These are phyloP conservation scores for Umbelopsis vinacea DNA, from an alignment of 192 early-diverging fungal genomes.

Conservation along the genomic window DNA sequence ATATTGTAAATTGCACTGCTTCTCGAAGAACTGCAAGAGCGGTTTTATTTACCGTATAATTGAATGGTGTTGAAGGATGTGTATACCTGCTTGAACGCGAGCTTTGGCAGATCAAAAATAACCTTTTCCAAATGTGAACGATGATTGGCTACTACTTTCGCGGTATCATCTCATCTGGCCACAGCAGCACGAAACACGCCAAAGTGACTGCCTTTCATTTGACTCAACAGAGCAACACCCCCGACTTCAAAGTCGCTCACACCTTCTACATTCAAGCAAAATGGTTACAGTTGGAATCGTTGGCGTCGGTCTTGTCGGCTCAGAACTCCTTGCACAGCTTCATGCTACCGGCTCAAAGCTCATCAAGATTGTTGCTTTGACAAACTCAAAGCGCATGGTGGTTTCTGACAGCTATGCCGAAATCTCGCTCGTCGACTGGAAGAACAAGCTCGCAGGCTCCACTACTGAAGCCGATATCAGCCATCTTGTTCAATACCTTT, in stretches of 20 bases:
- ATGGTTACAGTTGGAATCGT: constrained; percentile 89
- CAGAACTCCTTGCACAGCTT: constrained; percentile 87
- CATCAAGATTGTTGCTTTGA: constrained; percentile 76
- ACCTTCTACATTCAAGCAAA: constrained; percentile 14
- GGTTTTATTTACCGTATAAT: no score
- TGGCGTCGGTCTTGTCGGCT: constrained; percentile 94
- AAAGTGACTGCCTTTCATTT: constrained; percentile 1
- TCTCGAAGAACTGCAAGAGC: no score
- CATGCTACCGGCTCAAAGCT: constrained; percentile 54
- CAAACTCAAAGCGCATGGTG: constrained; percentile 76
- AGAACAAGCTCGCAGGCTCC: constrained; percentile 45
- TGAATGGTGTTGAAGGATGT: no score
- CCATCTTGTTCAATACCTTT: constrained; percentile 60
- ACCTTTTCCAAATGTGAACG: no score
- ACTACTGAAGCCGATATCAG: constrained; percentile 51
- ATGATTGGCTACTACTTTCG: neutral
- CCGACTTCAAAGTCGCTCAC: neutral
- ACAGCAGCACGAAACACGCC: neutral
- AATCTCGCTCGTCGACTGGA: constrained; percentile 54
- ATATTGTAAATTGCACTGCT: no score
- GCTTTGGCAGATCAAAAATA: no score
- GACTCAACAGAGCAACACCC: neutral
- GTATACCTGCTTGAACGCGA: no score
- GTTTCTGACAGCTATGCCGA: constrained; percentile 53
- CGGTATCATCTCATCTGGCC: neutral